Conservation (phyloP, 352 stramenopile genomes). For the Phytophthora pseudosyringae region DNA sequence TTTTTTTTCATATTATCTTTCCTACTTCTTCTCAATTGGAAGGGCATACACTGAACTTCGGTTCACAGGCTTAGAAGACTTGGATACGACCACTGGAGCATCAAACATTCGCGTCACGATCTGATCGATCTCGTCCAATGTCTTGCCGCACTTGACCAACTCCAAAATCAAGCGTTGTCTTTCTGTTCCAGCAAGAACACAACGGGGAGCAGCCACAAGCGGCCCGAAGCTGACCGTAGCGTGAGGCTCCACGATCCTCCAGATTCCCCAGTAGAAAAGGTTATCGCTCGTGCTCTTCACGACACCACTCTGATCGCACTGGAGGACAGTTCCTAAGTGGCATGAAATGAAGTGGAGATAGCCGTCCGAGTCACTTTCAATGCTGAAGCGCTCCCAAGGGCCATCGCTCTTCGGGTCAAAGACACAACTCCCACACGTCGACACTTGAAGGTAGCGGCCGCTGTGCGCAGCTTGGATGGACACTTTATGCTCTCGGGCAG, state of each 20-base stretch:
- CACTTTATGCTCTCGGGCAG: slow-evolving; percentile 33
- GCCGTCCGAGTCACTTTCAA: slow-evolving; percentile 31
- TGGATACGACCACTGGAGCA: neutral
- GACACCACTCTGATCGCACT: slow-evolving; percentile 21
- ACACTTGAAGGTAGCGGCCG: slow-evolving; percentile 32
- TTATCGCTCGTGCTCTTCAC: slow-evolving; percentile 30
- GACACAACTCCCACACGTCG: slow-evolving; percentile 26
- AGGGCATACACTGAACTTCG: too few species aligned
- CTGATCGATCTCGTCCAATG: slow-evolving; percentile 28
- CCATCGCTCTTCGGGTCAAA: slow-evolving; percentile 33
- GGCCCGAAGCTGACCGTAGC: neutral
- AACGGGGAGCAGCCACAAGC: neutral
- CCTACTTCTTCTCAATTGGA: neutral
- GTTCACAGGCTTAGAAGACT: neutral
- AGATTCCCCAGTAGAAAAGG: slow-evolving; percentile 17
- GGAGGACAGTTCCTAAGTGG: slow-evolving; percentile 25
- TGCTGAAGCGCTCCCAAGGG: slow-evolving; percentile 37
- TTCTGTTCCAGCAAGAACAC: slow-evolving; percentile 4
- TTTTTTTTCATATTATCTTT: too few species aligned
- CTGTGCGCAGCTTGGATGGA: slow-evolving; percentile 35
- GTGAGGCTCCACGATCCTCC: slow-evolving; percentile 29
- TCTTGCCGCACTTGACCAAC: slow-evolving; percentile 33
- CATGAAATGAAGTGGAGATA: slow-evolving; percentile 36
- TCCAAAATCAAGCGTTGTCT: slow-evolving; percentile 32
- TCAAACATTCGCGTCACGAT: slow-evolving; percentile 34